Base-by-base conservation (phyloP, 2,329 filamentous ascomycete species). In the Aspergillus eucalypticola region DNA sequence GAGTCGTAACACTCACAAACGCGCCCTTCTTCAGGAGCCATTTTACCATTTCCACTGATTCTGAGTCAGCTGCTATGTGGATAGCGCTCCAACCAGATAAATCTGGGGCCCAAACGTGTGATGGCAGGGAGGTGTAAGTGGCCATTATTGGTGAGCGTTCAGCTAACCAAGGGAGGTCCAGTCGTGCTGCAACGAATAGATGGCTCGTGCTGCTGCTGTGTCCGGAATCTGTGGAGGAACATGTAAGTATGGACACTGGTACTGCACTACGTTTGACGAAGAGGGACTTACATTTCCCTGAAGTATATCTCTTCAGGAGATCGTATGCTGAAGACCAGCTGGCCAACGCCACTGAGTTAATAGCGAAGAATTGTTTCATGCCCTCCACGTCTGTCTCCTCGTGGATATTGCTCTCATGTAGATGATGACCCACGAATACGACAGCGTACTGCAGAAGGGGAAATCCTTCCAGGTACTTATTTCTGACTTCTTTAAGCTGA, bases 41-140 rank as follows among this genome's bases (percentile, higher is more conserved):
- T 0, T 10, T 8, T 8, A 56, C 15, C 41, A 56, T 46, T 13
- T 56, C 41, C 15, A 46, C 53, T 2, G 53, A 17, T 17, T 56
- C 53, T 5, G 53, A 56, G 32, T 56, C 53, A 3, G 53, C 53
- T 3, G 53, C 53, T n/a, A 56, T 46, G 10, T 56, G 53, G 7
- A 56, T 44, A 15, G 53, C 53, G 27, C 53, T 32, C 53, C 53
- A 56, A 3, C 53, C 53, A 2, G 38, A 46, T 4, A 17, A 15
- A 21, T 56, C 53, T 2, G 53, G 53, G 15, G 41, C 39, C 10
- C 15, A 13, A n/a, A 48, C 27, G 53, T 39, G 39, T 19, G 39
- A 46, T 21, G 39, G 41, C 11, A 56, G 53, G 17, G 52, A 54
- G 23, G 27, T 29, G 27, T 29, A 50, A 50, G 46, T 21, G 21